Conservation (phyloP, 129 eudicot genomes). For the Logfia minima region DNA sequence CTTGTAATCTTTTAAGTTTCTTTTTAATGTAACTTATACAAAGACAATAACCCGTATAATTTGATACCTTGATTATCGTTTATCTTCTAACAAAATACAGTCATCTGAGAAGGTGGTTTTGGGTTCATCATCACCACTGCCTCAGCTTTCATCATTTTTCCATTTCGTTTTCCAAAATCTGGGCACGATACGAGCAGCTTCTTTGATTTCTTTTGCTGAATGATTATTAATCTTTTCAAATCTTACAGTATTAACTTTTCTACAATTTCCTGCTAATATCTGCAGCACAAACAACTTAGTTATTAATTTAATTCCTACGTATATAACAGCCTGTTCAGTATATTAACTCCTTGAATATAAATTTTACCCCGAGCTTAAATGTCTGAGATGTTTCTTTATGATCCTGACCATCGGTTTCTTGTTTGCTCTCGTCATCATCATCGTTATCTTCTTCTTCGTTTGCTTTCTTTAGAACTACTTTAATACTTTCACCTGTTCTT, state of each 20-base stretch:
- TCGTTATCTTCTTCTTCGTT: conserved; percentile 44
- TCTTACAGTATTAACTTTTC: conserved; percentile 56
- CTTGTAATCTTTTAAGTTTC: conserved; percentile 15
- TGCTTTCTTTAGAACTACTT: conserved; percentile 50
- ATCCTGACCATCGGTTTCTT: conserved; percentile 42
- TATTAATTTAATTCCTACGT: background rate
- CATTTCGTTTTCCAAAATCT: conserved; percentile 53
- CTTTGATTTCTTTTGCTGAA: conserved; percentile 52
- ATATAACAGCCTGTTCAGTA: conserved; percentile 1
- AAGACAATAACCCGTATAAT: conserved; percentile 31
- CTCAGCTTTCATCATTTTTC: conserved; percentile 37
- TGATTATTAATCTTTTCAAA: conserved; percentile 48
- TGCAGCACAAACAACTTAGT: conserved; percentile 28
- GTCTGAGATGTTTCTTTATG: conserved; percentile 51
- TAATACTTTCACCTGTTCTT: conserved; percentile 67
- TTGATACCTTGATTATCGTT: conserved; percentile 33
- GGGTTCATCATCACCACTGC: conserved; percentile 40
- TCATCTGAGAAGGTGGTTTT: conserved; percentile 12
- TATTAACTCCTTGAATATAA: background rate
- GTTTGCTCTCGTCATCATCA: conserved; percentile 41
- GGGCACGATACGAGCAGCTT: conserved; percentile 49
- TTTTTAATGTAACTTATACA: conserved; percentile 22
- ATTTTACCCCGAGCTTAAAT: conserved; percentile 58
- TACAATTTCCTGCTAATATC: conserved; percentile 58
- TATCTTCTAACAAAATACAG: conserved; percentile 26